phyloP scores from a whole-genome alignment of 2,329 filamentous ascomycete species.

The Biscogniauxia marginata region DNA sequence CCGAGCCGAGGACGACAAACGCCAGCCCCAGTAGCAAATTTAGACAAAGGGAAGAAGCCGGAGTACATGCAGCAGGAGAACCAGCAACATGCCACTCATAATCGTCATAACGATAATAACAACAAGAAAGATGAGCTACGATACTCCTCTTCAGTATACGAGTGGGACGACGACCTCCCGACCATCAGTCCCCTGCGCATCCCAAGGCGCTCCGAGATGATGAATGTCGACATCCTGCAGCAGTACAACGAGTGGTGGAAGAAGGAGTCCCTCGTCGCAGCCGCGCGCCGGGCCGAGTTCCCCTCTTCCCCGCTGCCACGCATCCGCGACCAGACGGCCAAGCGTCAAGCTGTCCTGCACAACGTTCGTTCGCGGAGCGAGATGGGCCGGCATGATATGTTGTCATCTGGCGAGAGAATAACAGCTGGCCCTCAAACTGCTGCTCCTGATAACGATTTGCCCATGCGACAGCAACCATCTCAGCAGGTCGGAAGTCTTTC shows the following conservation, averaged over 20 bases:
- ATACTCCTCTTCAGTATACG: conserved; percentile 19
- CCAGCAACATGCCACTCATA: not conserved
- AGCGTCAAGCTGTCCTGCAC: not conserved
- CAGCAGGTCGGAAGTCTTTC: not conserved
- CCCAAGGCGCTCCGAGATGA: conserved; percentile 3
- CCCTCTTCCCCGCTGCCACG: not conserved
- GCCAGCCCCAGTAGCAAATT: not conserved
- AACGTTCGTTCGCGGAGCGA: not conserved
- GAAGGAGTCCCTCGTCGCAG: not conserved
- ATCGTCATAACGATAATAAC: not conserved
- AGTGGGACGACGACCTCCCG: conserved; percentile 14
- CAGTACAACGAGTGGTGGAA: conserved; percentile 20
- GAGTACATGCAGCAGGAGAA: not conserved
- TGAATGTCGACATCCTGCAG: conserved; percentile 16
- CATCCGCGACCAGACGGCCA: not conserved
- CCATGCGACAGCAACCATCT: not conserved
- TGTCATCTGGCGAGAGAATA: not conserved
- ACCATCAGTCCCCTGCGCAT: conserved; percentile 19
- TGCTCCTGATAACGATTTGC: not conserved
- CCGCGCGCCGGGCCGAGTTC: not conserved
- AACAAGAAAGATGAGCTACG: not conserved
- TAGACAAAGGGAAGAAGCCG: not conserved
- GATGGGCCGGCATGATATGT: not conserved
- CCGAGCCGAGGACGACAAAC: not conserved
- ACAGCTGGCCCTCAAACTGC: not conserved